Evolutionary conservation across 306 rosid genomes (phyloP), one percentile per base, ranked within the genome.

Genomic region (Purshia tridentata): DNA sequence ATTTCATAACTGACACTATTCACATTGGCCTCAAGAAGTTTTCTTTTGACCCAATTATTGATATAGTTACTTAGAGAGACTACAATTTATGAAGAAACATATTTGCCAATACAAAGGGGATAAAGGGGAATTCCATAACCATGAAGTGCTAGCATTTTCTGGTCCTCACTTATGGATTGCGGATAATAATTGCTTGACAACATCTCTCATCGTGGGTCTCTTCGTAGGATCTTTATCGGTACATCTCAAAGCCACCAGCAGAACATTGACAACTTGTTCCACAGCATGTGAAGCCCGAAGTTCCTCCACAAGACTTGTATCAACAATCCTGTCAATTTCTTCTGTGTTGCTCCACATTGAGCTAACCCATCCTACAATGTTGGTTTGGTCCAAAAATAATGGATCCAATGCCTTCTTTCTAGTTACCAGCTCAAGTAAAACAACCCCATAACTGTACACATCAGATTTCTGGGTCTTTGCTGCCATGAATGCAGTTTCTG

Each of bases 361-460:
- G 65, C 81, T 67, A 63, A 86, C 89, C 91, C 97, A 93, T 4
- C 63, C 70, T 71, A 73, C 87, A 53, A 87, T 60, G 65, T 75
- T 79, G 13, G 72, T 67, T 29, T 72, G 83, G 83, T 82, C 91
- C 72, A 23, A 29, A 45, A 84, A 88, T 16, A 83, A 82, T 6
- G 81, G 75, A 78, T 82, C 91, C 35, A 76, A 14, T 23, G 83
- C 96, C 82, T 82, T 87, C 89, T 81, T 93, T 65, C 96, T 72
- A 8, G 88, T 86, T 82, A 93, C 77, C 75, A 89, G 78, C 92
- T 89, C 90, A 6, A 93, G 86, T 77, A 93, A 80, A 67, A 93
- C 93, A 8, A 93, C 89, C 42, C 97, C 96, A 2, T 80, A 93
- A 62, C 96, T 86, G 54, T 89, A 93, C 13, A 88, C 96, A 50